A percentile compares a stretch with the other conserved stretches of the same genome.
Evolutionary conservation across 164 flowering plant species (phyloP).

Genomic region (Santalum album): DNA sequence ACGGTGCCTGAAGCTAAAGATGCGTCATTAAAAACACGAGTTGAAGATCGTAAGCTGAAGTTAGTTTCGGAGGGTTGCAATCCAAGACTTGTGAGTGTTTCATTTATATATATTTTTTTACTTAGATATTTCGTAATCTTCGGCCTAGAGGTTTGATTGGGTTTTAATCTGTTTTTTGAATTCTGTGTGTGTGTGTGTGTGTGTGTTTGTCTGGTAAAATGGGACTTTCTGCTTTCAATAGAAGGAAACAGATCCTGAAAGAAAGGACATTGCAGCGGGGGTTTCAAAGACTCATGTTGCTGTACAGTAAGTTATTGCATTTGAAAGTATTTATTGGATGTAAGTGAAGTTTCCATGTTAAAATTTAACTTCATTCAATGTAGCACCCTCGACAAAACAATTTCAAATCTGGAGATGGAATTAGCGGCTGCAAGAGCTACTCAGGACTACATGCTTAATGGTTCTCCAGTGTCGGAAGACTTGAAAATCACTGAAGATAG

Average conservation of each 20-base stretch:
- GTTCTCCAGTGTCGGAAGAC: conserved; percentile 61
- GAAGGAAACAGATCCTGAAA: conserved; percentile 33
- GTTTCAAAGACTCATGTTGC: conserved; percentile 69
- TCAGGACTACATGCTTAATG: conserved; percentile 72
- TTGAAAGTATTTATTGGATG: not conserved
- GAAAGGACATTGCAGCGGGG: conserved; percentile 53
- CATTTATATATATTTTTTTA: too few relatives aligned
- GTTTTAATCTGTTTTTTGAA: not conserved
- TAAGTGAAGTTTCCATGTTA: not conserved
- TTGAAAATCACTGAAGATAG: conserved; percentile 28
- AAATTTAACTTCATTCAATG: conserved; percentile 15
- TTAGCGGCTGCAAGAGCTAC: conserved; percentile 90
- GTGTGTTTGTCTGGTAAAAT: not conserved
- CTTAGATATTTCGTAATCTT: not conserved
- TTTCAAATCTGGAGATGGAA: conserved; percentile 93
- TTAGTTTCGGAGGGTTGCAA: conserved; percentile 66
- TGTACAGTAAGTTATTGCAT: conserved; percentile 55
- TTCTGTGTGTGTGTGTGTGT: not conserved
- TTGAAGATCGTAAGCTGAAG: conserved; percentile 43
- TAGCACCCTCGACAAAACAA: conserved; percentile 85
- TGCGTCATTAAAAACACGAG: conserved; percentile 27
- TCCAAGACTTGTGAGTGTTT: conserved; percentile 48
- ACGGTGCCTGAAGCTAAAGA: conserved; percentile 63
- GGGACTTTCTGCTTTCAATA: conserved; percentile 9
- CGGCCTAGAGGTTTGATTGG: conserved; percentile 1